Percentiles rank a stretch among this genome's conserved stretches.
phyloP scores from a whole-genome alignment of 805 yeast genomes.

The Teunomyces panamensis region DNA sequence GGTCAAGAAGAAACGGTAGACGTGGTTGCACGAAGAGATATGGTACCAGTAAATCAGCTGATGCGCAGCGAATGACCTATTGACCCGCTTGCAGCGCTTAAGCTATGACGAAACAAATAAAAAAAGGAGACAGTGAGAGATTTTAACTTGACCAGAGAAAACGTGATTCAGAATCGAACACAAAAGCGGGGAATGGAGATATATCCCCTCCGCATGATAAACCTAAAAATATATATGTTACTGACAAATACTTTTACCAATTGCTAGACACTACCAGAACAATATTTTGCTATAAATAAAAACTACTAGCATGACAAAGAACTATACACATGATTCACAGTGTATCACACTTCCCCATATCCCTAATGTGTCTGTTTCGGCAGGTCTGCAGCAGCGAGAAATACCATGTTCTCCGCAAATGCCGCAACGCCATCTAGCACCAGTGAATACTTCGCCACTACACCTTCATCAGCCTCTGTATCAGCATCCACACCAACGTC shows the following conservation, averaged over 20 bases:
- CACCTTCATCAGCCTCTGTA: conserved; percentile 2
- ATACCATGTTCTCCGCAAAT: not conserved
- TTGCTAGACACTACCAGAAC: not conserved
- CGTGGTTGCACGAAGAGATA: not conserved
- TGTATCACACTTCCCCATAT: not conserved
- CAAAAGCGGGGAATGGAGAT: not conserved
- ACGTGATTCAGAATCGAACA: not conserved
- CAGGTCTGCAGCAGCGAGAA: not conserved
- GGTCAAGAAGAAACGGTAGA: conserved; percentile 4
- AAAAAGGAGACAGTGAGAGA: no score
- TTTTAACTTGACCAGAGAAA: not conserved
- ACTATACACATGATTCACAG: not conserved
- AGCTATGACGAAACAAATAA: no score
- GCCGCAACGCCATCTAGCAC: conserved; percentile 3
- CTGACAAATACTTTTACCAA: not conserved
- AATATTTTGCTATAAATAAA: not conserved
- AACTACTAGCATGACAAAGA: not conserved
- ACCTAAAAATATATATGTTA: not conserved
- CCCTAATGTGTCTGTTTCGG: not conserved
- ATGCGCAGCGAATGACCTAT: not conserved
- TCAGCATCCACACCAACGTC: conserved; percentile 3
- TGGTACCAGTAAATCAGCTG: not conserved
- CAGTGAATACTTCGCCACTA: not conserved
- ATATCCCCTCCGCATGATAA: not conserved
- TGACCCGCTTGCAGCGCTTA: no score